phyloP scores from a whole-genome alignment of 2,329 filamentous ascomycete genomes.

The Phaeosphaeria sp. region DNA sequence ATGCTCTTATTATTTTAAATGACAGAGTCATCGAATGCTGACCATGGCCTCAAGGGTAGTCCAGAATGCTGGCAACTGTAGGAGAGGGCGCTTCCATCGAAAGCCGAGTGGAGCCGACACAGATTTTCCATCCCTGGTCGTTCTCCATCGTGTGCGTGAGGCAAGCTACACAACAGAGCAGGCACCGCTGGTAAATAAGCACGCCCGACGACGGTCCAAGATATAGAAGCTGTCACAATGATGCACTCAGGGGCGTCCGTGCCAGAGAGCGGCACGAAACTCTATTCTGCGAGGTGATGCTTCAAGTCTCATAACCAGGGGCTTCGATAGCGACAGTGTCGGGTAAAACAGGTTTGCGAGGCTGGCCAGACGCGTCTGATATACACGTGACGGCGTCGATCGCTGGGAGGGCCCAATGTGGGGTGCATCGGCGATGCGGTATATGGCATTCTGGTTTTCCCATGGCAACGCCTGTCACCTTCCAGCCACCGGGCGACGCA shows the following conservation, averaged over 20 bases:
- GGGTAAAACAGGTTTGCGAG: constrained; percentile 23
- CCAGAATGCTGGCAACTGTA: not conserved
- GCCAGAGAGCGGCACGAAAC: not conserved
- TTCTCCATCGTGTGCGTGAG: not conserved
- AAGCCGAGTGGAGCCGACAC: not conserved
- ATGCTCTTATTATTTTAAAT: too few relatives aligned
- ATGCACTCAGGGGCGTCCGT: not conserved
- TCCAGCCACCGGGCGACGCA: not conserved
- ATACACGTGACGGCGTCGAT: constrained; percentile 3
- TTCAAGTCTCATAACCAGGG: not conserved
- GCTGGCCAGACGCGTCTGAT: constrained; percentile 2
- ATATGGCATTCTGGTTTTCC: constrained; percentile 5
- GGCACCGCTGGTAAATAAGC: not conserved
- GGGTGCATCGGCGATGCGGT: constrained; percentile 16
- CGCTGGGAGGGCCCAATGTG: constrained; percentile 12
- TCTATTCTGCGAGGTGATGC: not conserved
- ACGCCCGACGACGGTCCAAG: not conserved
- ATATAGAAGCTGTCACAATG: not conserved
- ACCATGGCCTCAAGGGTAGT: not conserved
- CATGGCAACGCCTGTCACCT: not conserved
- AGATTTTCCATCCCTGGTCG: not conserved
- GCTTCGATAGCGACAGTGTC: not conserved
- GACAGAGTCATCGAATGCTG: not conserved
- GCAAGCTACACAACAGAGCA: not conserved
- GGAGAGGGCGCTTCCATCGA: not conserved